These are phyloP conservation scores for Hypomontagnella monticulosa DNA, from an alignment of 495 filamentous ascomycete genomes.

Conservation along the genomic window DNA sequence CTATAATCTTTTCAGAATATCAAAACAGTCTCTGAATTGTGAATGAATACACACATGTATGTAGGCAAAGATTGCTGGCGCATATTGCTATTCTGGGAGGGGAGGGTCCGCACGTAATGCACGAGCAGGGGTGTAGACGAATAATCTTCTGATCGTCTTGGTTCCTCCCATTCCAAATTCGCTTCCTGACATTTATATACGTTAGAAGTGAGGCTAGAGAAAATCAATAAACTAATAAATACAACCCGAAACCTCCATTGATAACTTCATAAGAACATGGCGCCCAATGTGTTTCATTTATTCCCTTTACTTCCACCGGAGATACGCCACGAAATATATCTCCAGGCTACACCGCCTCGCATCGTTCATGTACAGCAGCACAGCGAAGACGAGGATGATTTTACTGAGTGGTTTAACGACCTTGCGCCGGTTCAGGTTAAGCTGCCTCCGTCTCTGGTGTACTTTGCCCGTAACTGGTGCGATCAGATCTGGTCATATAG, in stretches of 20 bases:
- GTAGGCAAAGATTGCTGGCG: too few species aligned
- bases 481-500: neutral
- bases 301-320: slow-evolving; percentile 22
- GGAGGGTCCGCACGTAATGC: too few species aligned
- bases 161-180: too few species aligned
- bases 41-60: too few species aligned
- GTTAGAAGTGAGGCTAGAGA: too few species aligned
- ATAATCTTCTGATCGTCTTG: too few species aligned
- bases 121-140: too few species aligned
- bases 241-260: neutral
- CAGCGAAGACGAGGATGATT: neutral
- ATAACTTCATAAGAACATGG: neutral
- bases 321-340: slow-evolving; percentile 16
- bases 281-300: slow-evolving; percentile 2
- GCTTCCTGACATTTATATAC: too few species aligned
- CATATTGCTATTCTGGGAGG: too few species aligned
- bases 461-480: slow-evolving; percentile 8
- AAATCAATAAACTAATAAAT: too few species aligned
- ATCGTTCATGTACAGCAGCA: slow-evolving; percentile 13
- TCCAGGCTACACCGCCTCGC: slow-evolving; percentile 28
- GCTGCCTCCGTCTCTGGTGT: slow-evolving; percentile 4
- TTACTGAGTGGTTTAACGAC: neutral
- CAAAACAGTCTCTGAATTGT: too few species aligned
- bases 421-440: neutral
- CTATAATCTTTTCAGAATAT: too few species aligned